Conservation (phyloP, 2,329 filamentous ascomycete species). For the Colletotrichum echinochloae region DNA sequence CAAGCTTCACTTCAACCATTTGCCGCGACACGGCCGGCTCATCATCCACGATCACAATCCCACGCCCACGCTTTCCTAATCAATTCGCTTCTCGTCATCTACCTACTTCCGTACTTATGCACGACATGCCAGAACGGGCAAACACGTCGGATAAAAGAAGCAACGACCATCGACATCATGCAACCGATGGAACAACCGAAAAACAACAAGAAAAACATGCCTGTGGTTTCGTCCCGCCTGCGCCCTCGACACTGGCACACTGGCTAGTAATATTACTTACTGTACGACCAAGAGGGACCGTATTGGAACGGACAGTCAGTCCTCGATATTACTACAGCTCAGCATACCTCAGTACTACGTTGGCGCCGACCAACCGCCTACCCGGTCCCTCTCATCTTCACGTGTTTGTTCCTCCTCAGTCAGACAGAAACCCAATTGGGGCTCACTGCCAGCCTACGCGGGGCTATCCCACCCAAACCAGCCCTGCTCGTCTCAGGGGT, state of each 20-base stretch:
- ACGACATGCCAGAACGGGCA: neutral
- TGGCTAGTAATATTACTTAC: too few relatives aligned
- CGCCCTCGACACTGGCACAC: neutral
- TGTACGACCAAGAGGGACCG: too few relatives aligned
- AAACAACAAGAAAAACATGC: constrained; percentile 2
- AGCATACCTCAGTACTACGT: neutral
- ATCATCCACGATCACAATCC: neutral
- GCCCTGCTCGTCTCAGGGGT: constrained; percentile 29
- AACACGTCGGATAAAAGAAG: neutral
- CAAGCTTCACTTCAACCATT: constrained; percentile 37
- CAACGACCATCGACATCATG: neutral
- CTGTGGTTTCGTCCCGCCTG: neutral
- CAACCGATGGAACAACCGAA: constrained; percentile 1
- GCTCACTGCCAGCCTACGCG: neutral
- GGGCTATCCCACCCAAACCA: constrained; percentile 23
- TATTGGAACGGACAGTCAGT: too few relatives aligned
- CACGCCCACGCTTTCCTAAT: neutral
- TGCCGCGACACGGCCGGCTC: constrained; percentile 23
- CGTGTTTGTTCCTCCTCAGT: constrained; percentile 26
- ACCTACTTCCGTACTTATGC: neutral
- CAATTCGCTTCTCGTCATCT: constrained; percentile 2
- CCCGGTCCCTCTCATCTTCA: constrained; percentile 27
- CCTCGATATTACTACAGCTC: too few relatives aligned
- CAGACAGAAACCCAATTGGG: constrained; percentile 5
- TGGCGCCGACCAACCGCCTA: constrained; percentile 15